These are phyloP conservation scores for Saccharomyces hybrid DNA, from an alignment of 1,139 yeast species.

Conservation along the genomic window DNA sequence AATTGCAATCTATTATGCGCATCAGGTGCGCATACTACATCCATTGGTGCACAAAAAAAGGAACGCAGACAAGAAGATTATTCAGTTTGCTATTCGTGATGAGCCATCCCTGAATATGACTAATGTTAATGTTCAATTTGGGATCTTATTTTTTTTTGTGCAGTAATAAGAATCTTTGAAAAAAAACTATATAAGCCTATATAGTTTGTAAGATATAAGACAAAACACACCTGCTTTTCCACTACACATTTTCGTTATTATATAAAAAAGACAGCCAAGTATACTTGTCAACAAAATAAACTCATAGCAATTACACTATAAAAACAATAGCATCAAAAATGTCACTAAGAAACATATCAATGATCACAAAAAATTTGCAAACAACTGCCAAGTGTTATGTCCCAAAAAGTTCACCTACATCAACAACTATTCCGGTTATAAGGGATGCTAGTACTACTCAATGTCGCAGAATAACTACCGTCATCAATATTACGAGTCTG, in stretches of 20 bases:
- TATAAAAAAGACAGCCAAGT: background rate
- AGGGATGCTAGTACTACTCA: conserved; percentile 1
- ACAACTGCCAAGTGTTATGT: conserved; percentile 8
- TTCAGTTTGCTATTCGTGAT: background rate
- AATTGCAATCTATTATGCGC: background rate
- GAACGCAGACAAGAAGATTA: background rate
- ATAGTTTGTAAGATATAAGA: background rate
- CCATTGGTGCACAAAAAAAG: background rate
- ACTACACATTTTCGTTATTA: background rate
- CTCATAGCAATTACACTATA: background rate
- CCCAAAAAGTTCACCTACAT: conserved; percentile 10
- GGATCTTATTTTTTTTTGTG: background rate
- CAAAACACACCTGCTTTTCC: background rate
- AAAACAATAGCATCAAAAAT: conserved; percentile 1
- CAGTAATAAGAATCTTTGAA: background rate
- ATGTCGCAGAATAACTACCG: background rate
- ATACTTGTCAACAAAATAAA: background rate
- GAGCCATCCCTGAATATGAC: background rate
- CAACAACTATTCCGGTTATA: conserved; percentile 14
- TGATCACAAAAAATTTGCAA: conserved; percentile 7
- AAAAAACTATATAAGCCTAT: background rate
- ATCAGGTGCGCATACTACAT: background rate
- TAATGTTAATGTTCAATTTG: background rate
- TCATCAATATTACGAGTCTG: background rate
- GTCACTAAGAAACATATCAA: conserved; percentile 4